Evolutionary conservation across 352 stramenopile species (phyloP), one percentile per base, ranked within the genome.

Genomic region (Phytophthora cryptogea): DNA sequence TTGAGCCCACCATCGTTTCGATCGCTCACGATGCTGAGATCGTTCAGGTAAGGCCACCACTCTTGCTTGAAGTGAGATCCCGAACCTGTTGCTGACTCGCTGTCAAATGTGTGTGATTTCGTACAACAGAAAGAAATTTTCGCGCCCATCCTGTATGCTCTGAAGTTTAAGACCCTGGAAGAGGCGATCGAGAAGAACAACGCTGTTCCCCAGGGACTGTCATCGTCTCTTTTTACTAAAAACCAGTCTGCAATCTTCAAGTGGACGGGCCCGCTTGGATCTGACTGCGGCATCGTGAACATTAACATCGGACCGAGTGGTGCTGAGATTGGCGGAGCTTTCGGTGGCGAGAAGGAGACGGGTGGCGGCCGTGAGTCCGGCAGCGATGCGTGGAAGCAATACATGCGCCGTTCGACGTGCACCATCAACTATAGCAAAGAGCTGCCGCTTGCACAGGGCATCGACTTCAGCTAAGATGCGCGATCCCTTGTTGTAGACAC

Each of bases 361-460:
- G 92, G 92, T 16, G 88, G 90, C 8, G 92, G 92, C 44, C 86
- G 92, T 45, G 92, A 98, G 61, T 96, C 84, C 20, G 92, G 92
- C 48, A 96, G 84, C 53, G 92, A 98, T 49, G 72, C 89, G 11
- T 98, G 92, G 92, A 98, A 97, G 80, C 86, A 96, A 71, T 98
- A 98, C 87, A 97, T 97, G 89, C 88, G 92, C 30, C 88, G 92
- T n/a, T 95, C 83, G 16, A 97, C 92, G 49, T 97, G 89, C 75
- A 97, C 92, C 32, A 86, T 98, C 68, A 98, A 98, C 76, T 86
- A 97, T 72, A 95, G 89, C 70, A 94, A 97, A 67, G 82, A 92
- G 59, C 75, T 98, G 8, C 91, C 91, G 23, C 85, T 98, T 23
- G 92, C 92, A 0, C 92, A 98, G 66, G 92, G 92, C 54, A 97